These are phyloP conservation scores for Bauhinia variegata DNA, from an alignment of 306 rosid species.

Conservation along the genomic window DNA sequence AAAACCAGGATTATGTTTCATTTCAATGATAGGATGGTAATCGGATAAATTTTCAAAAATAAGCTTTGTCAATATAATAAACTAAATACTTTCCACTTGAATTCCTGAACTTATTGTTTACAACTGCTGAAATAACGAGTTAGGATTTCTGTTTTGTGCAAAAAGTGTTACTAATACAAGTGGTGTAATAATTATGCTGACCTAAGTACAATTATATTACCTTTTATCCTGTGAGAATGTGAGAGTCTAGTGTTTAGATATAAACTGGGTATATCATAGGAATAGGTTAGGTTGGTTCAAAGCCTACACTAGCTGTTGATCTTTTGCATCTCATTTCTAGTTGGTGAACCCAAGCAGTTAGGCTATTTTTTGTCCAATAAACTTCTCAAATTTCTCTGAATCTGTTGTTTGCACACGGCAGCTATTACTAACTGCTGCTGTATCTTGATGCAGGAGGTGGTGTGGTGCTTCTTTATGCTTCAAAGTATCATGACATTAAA, in stretches of 20 bases:
- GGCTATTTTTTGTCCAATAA: too few relatives aligned
- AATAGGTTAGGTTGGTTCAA: constrained; percentile 10
- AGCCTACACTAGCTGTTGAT: constrained; percentile 1
- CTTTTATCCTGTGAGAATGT: neutral
- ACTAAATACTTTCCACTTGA: constrained; percentile 1
- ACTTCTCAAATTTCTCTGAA: neutral
- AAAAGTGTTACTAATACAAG: neutral
- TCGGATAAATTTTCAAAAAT: constrained; percentile 12
- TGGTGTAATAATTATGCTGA: neutral
- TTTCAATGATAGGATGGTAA: constrained; percentile 12
- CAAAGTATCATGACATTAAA: constrained; percentile 58
- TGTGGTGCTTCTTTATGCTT: constrained; percentile 71
- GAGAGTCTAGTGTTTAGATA: neutral
- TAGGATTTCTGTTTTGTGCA: neutral
- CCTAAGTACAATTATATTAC: neutral
- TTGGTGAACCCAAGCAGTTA: too few relatives aligned
- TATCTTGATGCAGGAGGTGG: constrained; percentile 59
- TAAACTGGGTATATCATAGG: neutral
- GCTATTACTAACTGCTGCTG: constrained; percentile 22
- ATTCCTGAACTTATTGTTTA: constrained; percentile 20
- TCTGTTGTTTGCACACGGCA: constrained; percentile 7
- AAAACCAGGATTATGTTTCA: neutral
- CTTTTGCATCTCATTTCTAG: constrained; percentile 6
- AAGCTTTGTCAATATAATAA: constrained; percentile 9
- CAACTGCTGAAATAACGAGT: neutral